These are phyloP conservation scores for Fraxinus latifolia DNA, from an alignment of 305 asterid genomes.

Conservation along the genomic window DNA sequence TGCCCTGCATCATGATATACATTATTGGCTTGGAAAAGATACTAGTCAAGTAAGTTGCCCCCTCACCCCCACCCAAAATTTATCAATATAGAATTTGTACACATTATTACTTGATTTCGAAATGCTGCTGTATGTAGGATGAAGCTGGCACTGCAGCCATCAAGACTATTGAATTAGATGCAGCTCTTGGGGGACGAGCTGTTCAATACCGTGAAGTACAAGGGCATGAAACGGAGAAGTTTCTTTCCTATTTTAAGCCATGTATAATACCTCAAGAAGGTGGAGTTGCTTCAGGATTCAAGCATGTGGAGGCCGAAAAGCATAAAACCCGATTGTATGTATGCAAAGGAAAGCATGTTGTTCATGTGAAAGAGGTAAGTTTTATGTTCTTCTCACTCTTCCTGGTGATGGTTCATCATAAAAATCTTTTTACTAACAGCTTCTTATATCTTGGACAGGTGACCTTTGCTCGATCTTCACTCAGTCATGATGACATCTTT, in stretches of 20 bases:
- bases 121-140: slow-evolving; percentile 35
- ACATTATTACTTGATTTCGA: slow-evolving; percentile 18
- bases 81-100: background rate
- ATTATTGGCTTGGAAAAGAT: slow-evolving; percentile 80
- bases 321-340: slow-evolving; percentile 61
- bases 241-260: slow-evolving; percentile 86
- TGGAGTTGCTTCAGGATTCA: slow-evolving; percentile 60
- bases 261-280: slow-evolving; percentile 86
- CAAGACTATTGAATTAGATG: slow-evolving; percentile 78
- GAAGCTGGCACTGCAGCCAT: slow-evolving; percentile 62
- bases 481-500: slow-evolving; percentile 79
- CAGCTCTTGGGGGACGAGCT: slow-evolving; percentile 76
- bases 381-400: background rate
- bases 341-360: slow-evolving; percentile 85
- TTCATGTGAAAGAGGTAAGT: slow-evolving; percentile 78
- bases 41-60: slow-evolving; percentile 57
- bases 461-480: slow-evolving; percentile 75
- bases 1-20: slow-evolving; percentile 71
- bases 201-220: slow-evolving; percentile 89
- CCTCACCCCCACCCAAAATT: background rate
- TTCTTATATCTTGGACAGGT: slow-evolving; percentile 50
- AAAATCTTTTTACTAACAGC: slow-evolving; percentile 4
- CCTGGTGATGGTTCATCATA: background rate
- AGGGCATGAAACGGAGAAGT: slow-evolving; percentile 83
- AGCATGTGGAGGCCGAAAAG: slow-evolving; percentile 45